Conservation (phyloP, 768 basidiomycete genomes). For the Suillus subluteus region DNA sequence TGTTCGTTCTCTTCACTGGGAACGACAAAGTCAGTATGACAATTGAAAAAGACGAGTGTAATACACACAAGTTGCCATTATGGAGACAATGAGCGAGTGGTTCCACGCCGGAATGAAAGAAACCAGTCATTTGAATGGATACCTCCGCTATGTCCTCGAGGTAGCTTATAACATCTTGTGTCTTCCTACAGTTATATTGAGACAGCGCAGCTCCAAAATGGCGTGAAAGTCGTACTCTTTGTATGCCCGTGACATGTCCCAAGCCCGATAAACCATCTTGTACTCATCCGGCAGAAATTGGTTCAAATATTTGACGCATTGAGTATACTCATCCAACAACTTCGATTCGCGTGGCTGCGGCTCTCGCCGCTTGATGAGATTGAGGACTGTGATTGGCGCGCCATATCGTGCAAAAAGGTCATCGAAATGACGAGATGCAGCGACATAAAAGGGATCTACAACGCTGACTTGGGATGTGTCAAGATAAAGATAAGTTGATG, state of each 20-base stretch:
- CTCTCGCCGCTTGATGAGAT: conserved; percentile 88
- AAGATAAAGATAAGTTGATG: conserved; percentile 11
- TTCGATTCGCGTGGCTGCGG: conserved; percentile 87
- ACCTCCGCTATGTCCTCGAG: conserved; percentile 95
- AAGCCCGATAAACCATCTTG: conserved; percentile 90
- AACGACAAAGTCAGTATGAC: not conserved
- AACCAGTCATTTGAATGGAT: conserved; percentile 85
- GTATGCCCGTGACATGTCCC: conserved; percentile 96
- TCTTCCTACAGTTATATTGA: conserved; percentile 59
- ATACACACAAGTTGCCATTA: conserved; percentile 39
- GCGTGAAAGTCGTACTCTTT: conserved; percentile 70
- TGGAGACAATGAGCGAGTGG: conserved; percentile 74
- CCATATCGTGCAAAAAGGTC: conserved; percentile 90
- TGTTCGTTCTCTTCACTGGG: conserved; percentile 18
- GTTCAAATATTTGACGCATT: conserved; percentile 92
- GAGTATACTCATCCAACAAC: conserved; percentile 85
- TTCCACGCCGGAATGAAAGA: conserved; percentile 94
- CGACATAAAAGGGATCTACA: conserved; percentile 92
- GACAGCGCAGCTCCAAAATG: conserved; percentile 1
- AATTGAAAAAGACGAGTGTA: not conserved
- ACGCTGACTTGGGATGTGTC: conserved; percentile 68
- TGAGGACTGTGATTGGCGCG: conserved; percentile 85
- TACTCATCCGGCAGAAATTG: conserved; percentile 89
- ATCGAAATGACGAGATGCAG: conserved; percentile 92
- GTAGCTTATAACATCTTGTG: conserved; percentile 93